Base-by-base conservation (phyloP, 2,329 filamentous ascomycete species). In the Bipolaris zeicola region DNA sequence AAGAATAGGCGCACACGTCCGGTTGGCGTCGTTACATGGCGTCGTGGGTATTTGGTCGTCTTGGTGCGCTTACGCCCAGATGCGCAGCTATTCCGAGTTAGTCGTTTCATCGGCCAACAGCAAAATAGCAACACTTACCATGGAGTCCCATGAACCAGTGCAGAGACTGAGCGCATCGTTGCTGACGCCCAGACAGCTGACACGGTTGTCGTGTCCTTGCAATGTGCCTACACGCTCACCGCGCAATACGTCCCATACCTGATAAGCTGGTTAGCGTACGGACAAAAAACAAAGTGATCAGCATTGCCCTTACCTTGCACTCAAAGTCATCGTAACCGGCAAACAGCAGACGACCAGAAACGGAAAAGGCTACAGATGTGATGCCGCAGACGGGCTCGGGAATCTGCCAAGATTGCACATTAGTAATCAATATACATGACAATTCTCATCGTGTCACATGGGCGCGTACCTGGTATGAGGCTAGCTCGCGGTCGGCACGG, bases 131-230 rank as follows among this genome's bases (percentile, higher is more conserved):
- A 64, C 53, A 85, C 92, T 82, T 86, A 98, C 95, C 84, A 96
- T 85, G 72, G 95, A 97, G 82, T 99, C 95, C 95, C 95, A 99
- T 68, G 95, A 99, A 78, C 95, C 95, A 74, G 95, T 99, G 86
- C 95, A 98, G 82, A 99, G 84, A 83, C 94, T 98, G 82, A 98
- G 96, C 62, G 94, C 95, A 76, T 99, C 95, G 78, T 98, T 98
- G 84, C 94, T 98, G 70, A 99, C 95, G 66, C 95, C 95, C 75
- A 99, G 82, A 80, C 95, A 99, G 86, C 94, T 98, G 76, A 99
- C 95, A 67, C 95, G 90, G 83, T 99, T 99, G 80, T 98, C 94
- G 79, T 99, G 95, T 70, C 95, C 95, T 72, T 96, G 94, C 58
- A 99, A 85, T 53, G 93, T 96, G 74, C 95, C 95, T 64, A 99